Evolutionary conservation across 2,329 filamentous ascomycete species (phyloP).

Genomic region (Fusarium drepaniforme): DNA sequence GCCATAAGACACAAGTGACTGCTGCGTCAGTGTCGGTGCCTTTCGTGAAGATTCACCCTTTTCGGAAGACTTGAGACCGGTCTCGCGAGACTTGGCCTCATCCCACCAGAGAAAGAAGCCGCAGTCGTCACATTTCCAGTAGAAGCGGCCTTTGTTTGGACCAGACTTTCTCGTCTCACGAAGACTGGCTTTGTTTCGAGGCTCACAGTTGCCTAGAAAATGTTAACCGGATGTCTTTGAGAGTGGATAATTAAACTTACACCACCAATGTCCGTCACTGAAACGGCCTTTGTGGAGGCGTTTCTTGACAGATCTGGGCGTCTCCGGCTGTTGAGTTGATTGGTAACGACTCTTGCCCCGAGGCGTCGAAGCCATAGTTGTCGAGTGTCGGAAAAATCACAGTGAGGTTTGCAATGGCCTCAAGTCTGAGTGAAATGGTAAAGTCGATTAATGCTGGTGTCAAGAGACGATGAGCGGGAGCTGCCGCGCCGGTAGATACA

Average conservation of each 20-base stretch:
- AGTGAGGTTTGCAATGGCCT: neutral
- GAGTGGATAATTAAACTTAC: constrained; percentile 39
- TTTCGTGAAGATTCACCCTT: constrained; percentile 31
- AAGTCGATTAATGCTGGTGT: neutral
- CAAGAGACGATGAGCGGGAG: constrained; percentile 22
- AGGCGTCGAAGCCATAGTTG: constrained; percentile 31
- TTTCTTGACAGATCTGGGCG: constrained; percentile 46
- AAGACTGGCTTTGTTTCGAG: constrained; percentile 51
- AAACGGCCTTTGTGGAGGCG: constrained; percentile 49
- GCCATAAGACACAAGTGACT: constrained; percentile 46
- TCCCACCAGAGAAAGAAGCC: constrained; percentile 61
- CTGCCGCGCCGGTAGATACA: constrained; percentile 11
- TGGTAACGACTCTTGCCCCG: constrained; percentile 4
- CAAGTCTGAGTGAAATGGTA: neutral
- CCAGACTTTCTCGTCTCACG: constrained; percentile 54
- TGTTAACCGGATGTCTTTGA: neutral
- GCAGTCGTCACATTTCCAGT: constrained; percentile 59
- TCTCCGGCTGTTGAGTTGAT: constrained; percentile 26
- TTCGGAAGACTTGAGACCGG: constrained; percentile 24
- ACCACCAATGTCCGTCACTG: constrained; percentile 52
- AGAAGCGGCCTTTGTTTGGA: constrained; percentile 56
- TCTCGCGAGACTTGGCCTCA: constrained; percentile 49
- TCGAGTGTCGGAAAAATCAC: neutral
- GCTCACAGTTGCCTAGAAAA: constrained; percentile 56
- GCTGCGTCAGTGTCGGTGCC: constrained; percentile 47